Evolutionary conservation across 345 rosid genomes (phyloP).

Genomic region (Kernera saxatilis): DNA sequence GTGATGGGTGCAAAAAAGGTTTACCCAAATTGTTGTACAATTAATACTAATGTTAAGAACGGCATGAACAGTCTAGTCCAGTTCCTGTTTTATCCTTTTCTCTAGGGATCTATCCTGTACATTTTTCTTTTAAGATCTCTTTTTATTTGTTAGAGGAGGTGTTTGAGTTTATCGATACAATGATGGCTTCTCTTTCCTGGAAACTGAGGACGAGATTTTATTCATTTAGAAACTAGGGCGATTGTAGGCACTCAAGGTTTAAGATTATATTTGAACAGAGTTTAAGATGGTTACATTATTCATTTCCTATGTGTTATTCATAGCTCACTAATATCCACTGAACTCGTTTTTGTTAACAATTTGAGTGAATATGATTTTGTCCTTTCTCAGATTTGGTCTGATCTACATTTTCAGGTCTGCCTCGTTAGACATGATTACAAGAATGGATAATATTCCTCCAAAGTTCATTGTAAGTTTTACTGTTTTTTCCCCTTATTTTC

Average conservation of each 20-base stretch:
- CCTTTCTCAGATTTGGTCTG: background rate
- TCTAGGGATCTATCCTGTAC: background rate
- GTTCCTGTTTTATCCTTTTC: background rate
- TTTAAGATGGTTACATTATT: background rate
- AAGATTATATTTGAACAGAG: background rate
- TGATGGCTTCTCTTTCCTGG: background rate
- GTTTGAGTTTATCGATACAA: background rate
- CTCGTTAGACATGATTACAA: slow-evolving; percentile 29
- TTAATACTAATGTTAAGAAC: background rate
- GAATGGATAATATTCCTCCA: slow-evolving; percentile 35
- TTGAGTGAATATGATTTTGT: background rate
- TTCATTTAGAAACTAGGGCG: background rate
- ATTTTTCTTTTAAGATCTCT: background rate
- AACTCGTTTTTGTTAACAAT: background rate
- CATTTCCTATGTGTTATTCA: background rate
- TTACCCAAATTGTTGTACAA: background rate
- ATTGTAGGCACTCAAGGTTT: background rate
- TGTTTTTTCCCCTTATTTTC: background rate
- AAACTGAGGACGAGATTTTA: background rate
- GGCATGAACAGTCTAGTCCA: background rate
- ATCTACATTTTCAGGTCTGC: slow-evolving; percentile 42
- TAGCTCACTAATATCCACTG: background rate
- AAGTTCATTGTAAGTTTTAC: slow-evolving; percentile 44
- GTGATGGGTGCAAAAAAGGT: background rate
- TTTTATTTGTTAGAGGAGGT: background rate